Conservation (phyloP, 148 eudicot species). For the Fallopia convolvulus region DNA sequence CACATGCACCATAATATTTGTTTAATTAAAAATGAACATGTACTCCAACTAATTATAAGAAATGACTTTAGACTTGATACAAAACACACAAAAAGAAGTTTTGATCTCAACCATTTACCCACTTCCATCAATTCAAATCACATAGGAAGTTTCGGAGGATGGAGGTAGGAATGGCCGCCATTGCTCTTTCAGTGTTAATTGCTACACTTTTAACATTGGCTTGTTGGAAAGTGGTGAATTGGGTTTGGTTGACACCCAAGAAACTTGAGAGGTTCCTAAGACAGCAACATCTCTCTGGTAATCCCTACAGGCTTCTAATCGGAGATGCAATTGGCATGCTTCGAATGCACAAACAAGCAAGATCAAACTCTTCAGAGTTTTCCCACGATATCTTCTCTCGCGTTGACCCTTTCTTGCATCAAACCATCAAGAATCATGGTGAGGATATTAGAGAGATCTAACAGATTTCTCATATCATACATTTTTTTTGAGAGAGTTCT, state of each 20-base stretch:
- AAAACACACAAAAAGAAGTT: not conserved
- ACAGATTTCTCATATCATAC: too few species aligned
- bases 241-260: slow-evolving; percentile 50
- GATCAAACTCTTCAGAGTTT: slow-evolving; percentile 13
- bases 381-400: slow-evolving; percentile 18
- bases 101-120: not conserved
- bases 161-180: not conserved
- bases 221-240: slow-evolving; percentile 23
- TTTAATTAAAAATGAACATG: too few species aligned
- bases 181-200: not conserved
- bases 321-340: slow-evolving; percentile 33
- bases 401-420: slow-evolving; percentile 17
- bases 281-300: slow-evolving; percentile 40
- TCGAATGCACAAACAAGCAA: slow-evolving; percentile 18
- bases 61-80: not conserved
- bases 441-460: not conserved
- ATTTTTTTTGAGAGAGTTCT: too few species aligned
- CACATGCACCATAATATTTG: too few species aligned
- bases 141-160: not conserved
- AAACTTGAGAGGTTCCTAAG: slow-evolving; percentile 30
- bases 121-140: not conserved
- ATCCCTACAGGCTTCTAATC: slow-evolving; percentile 29
- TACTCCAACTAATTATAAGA: too few species aligned
- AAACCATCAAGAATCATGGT: slow-evolving; percentile 22
- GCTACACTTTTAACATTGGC: slow-evolving; percentile 1